Base-by-base conservation (phyloP, 257 asterid species). In the Petrea volubilis region DNA sequence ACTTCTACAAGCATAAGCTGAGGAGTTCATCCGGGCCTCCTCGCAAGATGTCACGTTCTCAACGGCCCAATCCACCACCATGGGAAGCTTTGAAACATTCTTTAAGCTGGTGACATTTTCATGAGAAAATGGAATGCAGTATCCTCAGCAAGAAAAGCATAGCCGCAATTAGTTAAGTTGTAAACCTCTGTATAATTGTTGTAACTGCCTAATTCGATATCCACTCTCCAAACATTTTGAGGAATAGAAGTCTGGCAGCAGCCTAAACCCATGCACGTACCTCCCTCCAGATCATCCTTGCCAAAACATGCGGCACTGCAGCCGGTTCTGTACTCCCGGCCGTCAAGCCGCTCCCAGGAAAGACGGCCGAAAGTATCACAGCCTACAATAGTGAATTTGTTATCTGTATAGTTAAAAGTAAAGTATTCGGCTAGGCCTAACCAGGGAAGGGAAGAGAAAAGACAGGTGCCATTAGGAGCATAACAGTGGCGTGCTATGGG, bases 1-100 rank as follows among this genome's bases (percentile, higher is more conserved):
- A 7, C 81, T 70, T n/a, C 50, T 64, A 55, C 87, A 85, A 4
- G 68, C 87, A 24, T 64, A 82, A 0, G 1, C 8, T 0, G 69
- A 20, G 1, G 10, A 7, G 28, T 74, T 34, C 56, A 0, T 38
- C 20, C 13, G 12, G 0, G 82, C 87, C 7, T 4, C 51, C 47
- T 38, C 50, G 28, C 90, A 82, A 1, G n/a, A n/a, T n/a, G 74
- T 40, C 29, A 1, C 69, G 11, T 72, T 23, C 15, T 79, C 84
- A 7, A 85, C 49, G 2, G 67, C 78, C 89, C 87, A 85, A 58
- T 84, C 87, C 12, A 72, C 65, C 33, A 77, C 72, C 58, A 82
- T n/a, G 3, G 85, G 85, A 14, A 85, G 71, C 56, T 3, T 12
- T 0, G 6, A 0, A 10, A 11, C 64, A 1, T 38, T 6, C 7